These are phyloP conservation scores for Vittaforma corneae DNA, from an alignment of 371 early-diverging fungal species.

Conservation along the genomic window DNA sequence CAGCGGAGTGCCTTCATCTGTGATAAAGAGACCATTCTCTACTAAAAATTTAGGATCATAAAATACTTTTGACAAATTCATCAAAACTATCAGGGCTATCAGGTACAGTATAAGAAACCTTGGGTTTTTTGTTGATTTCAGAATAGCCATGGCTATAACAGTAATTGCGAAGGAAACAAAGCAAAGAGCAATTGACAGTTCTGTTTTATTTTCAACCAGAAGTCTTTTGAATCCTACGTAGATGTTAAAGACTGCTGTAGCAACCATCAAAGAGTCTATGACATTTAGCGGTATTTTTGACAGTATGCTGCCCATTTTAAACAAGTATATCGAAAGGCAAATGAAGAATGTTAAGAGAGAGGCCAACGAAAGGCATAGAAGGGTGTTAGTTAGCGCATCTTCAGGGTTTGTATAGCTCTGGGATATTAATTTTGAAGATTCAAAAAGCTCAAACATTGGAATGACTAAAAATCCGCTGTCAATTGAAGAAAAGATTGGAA, in stretches of 20 bases:
- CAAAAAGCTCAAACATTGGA: neutral
- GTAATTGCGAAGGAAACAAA: neutral
- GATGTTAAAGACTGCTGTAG: neutral
- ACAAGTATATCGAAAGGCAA: neutral
- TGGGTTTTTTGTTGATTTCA: neutral
- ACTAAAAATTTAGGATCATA: too few species aligned
- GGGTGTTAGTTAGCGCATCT: neutral
- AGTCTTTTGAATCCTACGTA: neutral
- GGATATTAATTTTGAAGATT: neutral
- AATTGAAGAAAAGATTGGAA: neutral
- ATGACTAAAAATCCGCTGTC: neutral
- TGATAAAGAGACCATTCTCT: neutral
- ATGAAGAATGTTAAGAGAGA: neutral
- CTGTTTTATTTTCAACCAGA: neutral
- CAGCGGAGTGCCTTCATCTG: neutral
- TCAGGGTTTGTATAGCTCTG: neutral
- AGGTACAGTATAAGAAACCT: neutral
- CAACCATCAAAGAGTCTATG: neutral
- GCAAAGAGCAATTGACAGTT: neutral
- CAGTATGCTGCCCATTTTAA: neutral
- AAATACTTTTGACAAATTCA: neutral
- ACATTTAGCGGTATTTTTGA: neutral
- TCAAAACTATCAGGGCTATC: neutral
- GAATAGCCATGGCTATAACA: neutral
- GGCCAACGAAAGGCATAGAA: neutral